Base-by-base conservation (phyloP, 1,284 basidiomycete species). In the Sanghuangporus sanghuang region DNA sequence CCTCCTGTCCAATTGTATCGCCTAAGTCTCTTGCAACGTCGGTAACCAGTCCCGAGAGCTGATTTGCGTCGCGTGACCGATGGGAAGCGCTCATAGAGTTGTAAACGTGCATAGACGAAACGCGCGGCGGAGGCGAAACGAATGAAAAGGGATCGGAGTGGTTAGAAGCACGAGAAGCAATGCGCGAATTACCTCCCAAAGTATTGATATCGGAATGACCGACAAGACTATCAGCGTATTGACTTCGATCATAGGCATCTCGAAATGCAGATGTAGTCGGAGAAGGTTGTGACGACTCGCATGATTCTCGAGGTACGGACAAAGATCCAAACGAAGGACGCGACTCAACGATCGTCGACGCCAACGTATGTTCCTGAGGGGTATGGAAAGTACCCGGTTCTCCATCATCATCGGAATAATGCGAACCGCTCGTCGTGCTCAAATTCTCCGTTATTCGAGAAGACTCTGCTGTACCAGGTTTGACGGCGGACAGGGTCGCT, bases 221-320 rank as follows among this genome's bases (percentile, higher is more conserved):
- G 11, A 56, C 49, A 4, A 27, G 49, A 36, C 55, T 59, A 12
- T 42, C 64, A 48, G 40, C 23, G 38, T 68, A 69, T 70, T 73
- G 70, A 67, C 72, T 67, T 42, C 71, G 73, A 62, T 76, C 77
- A 27, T 83, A 71, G 6, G 79, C 81, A 67, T 89, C 87, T 38
- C 84, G 82, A 74, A 91, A 90, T 12, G 85, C 86, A 27, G 88
- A 90, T 14, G 80, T 83, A 0, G 88, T 87, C 0, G 89, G 60
- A 44, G 88, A 90, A 3, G 81, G 75, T 57, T 77, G 75, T 14
- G 78, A 77, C 70, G 85, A 85, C 59, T 85, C 81, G 6, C 85
- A 86, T 18, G 86, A 86, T 12, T 75, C 78, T 40, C 77, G 73
- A 73, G 48, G 60, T 27, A 49, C 27, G n/a, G 52, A 44, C 44